Evolutionary conservation across 306 rosid genomes (phyloP).

Genomic region (Pterocarpus santalinus): DNA sequence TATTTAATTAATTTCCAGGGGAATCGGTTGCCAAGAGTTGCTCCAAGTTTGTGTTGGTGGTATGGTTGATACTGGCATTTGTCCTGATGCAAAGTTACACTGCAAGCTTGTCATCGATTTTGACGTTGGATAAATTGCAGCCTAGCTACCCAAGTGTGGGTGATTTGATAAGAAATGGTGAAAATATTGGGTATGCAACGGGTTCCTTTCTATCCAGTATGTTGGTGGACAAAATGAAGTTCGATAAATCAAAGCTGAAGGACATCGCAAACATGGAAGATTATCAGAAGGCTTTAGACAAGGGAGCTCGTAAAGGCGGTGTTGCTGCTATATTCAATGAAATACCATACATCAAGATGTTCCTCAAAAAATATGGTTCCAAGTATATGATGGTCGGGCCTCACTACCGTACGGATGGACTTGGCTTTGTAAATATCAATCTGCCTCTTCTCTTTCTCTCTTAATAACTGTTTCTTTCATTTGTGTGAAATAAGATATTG

Average conservation of each 20-base stretch:
- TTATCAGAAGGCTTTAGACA: slow-evolving; percentile 36
- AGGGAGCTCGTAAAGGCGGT: slow-evolving; percentile 40
- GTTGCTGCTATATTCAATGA: slow-evolving; percentile 46
- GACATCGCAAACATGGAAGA: not conserved
- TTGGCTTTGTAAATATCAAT: slow-evolving; percentile 48
- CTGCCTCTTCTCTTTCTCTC: not conserved
- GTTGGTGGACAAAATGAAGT: not conserved
- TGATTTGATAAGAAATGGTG: not conserved
- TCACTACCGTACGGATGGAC: slow-evolving; percentile 25
- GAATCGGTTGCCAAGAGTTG: slow-evolving; percentile 26
- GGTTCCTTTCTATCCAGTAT: not conserved
- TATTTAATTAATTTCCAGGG: not conserved
- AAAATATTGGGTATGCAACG: not conserved
- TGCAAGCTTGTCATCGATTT: too few species aligned
- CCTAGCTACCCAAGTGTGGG: not conserved
- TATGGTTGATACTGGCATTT: not conserved
- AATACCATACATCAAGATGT: slow-evolving; percentile 43
- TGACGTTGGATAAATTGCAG: too few species aligned
- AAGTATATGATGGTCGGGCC: not conserved
- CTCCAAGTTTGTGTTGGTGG: slow-evolving; percentile 25
- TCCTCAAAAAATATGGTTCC: slow-evolving; percentile 40
- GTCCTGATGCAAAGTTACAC: too few species aligned
- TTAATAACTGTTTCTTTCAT: too few species aligned
- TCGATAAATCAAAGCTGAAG: slow-evolving; percentile 3
- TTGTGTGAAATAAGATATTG: not conserved